A percentile compares a stretch with the other conserved stretches of the same genome.
These are phyloP conservation scores for Coccomyxa sp. DNA, from an alignment of 139 green algal genomes.

Conservation along the genomic window DNA sequence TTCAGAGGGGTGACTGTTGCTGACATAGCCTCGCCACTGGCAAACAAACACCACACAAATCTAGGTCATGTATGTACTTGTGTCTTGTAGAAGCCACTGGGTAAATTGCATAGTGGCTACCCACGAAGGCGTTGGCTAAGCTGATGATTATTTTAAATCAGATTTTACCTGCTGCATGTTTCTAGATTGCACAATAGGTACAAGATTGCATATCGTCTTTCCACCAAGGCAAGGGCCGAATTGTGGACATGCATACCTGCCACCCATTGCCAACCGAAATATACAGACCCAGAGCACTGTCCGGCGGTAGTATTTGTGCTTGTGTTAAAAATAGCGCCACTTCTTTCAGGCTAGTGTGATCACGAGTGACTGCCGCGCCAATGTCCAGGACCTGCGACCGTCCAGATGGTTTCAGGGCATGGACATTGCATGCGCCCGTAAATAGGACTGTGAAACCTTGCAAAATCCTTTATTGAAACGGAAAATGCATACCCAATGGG, in stretches of 20 bases:
- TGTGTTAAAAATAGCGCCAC: background rate
- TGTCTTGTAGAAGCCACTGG: too few species aligned
- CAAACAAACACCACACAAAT: background rate
- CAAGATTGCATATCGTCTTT: too few species aligned
- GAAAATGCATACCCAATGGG: slow-evolving; percentile 15
- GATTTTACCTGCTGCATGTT: too few species aligned
- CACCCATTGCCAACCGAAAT: background rate
- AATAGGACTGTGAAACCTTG: background rate
- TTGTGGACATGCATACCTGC: background rate
- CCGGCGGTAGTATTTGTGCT: background rate
- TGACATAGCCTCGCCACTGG: background rate
- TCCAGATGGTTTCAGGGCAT: background rate
- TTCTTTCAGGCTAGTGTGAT: slow-evolving; percentile 15
- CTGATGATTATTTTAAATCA: too few species aligned
- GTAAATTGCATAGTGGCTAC: too few species aligned
- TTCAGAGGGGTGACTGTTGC: slow-evolving; percentile 2
- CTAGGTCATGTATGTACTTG: too few species aligned
- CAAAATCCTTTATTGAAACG: background rate
- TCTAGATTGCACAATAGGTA: too few species aligned
- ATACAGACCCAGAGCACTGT: background rate
- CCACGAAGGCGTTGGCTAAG: too few species aligned
- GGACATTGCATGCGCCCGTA: background rate
- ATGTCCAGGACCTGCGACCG: background rate
- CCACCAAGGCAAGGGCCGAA: too few species aligned
- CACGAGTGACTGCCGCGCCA: background rate